Evolutionary conservation across 495 filamentous ascomycete species (phyloP), one percentile per base, ranked within the genome.

Genomic region (Penicillium pulvis): DNA sequence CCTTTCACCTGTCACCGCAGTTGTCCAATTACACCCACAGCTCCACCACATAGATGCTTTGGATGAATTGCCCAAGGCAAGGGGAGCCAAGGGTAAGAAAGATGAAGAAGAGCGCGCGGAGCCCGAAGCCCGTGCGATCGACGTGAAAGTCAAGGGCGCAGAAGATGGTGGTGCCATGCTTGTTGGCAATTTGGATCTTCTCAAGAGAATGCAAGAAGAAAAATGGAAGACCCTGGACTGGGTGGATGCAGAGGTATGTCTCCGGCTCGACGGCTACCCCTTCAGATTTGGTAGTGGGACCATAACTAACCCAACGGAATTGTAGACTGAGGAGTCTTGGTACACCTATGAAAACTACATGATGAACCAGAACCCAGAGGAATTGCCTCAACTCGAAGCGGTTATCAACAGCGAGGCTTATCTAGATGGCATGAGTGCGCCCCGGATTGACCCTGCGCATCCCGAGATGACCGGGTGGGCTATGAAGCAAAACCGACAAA

Each of bases 31-130:
- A 62, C 83, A 88, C 5, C 87, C 90, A 4, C 86, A 92, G 60
- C 83, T 90, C 59, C 84, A 88, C 62, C 89, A 93, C 67, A 65
- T 92, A 24, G 90, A 92, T 69, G 89, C 90, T 0, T 51, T 82
- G 44, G 73, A 81, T 39, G 87, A 90, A 48, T 63, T 71, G 53
- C 76, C 66, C 0, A 74, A 73, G 45, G 69, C 63, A 4, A 58
- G 69, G 45, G 59, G 64, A 5, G 57, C 42, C n/a, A 75, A 75
- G 51, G 67, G 63, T 39, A 80, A 80, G 41, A 76, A 78, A 41
- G 74, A 68, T 8, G 75, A 80, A 11, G 79, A 79, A 11, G 76
- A 83, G 6, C 67, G 74, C 4, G 71, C 73, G 6, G 72, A 78
- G 31, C 60, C 58, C 19, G 85, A 87, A 66, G 83, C 87, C 31